Base-by-base conservation (phyloP, 805 yeast species). In the Torulaspora maleeae region DNA sequence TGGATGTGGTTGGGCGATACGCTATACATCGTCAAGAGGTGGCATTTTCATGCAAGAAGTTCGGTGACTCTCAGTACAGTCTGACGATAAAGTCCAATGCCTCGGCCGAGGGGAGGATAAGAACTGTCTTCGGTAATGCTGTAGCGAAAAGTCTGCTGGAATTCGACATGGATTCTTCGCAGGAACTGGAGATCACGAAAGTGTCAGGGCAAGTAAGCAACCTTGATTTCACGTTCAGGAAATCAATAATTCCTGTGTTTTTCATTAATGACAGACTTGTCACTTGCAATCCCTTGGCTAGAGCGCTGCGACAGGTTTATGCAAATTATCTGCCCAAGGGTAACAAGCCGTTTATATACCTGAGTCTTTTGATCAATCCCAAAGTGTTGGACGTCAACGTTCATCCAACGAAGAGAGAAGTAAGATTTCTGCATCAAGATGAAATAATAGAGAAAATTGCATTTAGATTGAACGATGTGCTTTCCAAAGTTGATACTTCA, bases 331-430 rank as follows among this genome's bases (percentile, higher is more conserved):
- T 91, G 15, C 96, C 97, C 0, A 86, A 83, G 53, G 95, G 95
- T 0, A 72, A 72, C 36, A 78, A 74, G 52, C 83, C 95, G 0
- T 93, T 93, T 60, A 73, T 86, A 1, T 93, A 89, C 63, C 47
- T 93, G 42, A 73, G 86, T 38, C 61, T 93, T n/a, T 69, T 69
- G 15, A 78, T 93, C 2, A 69, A 73, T 17, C 86, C 96, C 0
- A 67, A 66, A 27, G 81, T 82, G 49, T 73, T 93, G 6, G 99
- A 93, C 62, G 98, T 93, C 12, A 93, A 93, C 60, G 82, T 93
- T 11, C 99, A 93, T 60, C 99, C 99, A 0, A 91, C 98, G 0
- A 93, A 93, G 55, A 75, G 91, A 47, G 97, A 91, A 56, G 97
- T 93, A 2, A 64, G 95, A 35, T 89, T 93, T 60, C 67, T 93